phyloP scores from a whole-genome alignment of 441 rosid species.

The Pelargonium cotyledonis region DNA sequence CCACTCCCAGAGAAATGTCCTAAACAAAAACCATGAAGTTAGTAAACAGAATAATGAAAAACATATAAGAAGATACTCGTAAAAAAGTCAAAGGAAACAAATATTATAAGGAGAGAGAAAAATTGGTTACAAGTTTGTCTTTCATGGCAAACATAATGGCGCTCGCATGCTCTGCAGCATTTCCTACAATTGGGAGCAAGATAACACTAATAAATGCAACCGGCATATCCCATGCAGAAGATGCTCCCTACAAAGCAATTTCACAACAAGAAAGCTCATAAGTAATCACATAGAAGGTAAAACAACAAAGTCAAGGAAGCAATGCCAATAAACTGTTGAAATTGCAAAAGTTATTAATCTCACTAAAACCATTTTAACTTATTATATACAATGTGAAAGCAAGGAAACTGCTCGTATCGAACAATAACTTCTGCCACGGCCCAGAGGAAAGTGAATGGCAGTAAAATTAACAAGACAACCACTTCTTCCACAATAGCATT shows the following conservation, averaged over 20 bases:
- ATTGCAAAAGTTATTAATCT: too few relatives aligned
- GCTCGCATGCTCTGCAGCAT: conserved; percentile 88
- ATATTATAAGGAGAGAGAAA: conserved; percentile 9
- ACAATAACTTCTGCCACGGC: too few relatives aligned
- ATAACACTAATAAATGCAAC: conserved; percentile 75
- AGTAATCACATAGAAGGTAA: not conserved
- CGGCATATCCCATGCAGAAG: conserved; percentile 64
- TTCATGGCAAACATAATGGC: conserved; percentile 94
- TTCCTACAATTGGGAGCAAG: conserved; percentile 85
- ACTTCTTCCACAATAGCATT: too few relatives aligned
- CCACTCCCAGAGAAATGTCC: conserved; percentile 93
- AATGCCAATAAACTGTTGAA: too few relatives aligned
- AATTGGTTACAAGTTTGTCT: conserved; percentile 74
- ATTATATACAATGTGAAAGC: too few relatives aligned
- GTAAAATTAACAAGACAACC: too few relatives aligned
- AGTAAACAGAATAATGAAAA: too few relatives aligned
- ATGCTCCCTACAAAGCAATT: conserved; percentile 55
- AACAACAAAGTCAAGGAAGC: not conserved
- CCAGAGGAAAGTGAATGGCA: too few relatives aligned
- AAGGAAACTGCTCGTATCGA: too few relatives aligned
- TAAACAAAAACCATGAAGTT: conserved; percentile 20
- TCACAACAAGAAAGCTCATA: conserved; percentile 13
- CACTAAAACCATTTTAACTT: too few relatives aligned
- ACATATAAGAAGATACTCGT: too few relatives aligned
- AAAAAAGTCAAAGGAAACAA: too few relatives aligned